phyloP scores from a whole-genome alignment of 2,329 filamentous ascomycete genomes.

The Xenosphaeropsis pyriputrescens region DNA sequence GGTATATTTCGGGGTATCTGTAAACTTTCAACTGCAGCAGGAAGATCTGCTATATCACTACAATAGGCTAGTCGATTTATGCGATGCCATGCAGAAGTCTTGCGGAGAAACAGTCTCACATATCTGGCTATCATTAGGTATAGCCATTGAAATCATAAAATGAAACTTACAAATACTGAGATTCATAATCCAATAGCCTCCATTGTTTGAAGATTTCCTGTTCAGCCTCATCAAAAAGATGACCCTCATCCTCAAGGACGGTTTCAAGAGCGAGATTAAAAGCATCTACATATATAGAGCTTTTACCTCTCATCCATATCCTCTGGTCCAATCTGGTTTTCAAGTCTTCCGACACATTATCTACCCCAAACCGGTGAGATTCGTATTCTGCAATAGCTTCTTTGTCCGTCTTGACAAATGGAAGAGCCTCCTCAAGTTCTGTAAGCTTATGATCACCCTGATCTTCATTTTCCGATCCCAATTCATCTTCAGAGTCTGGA shows the following conservation, averaged over 20 bases:
- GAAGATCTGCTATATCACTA: constrained; percentile 65
- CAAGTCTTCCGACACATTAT: constrained; percentile 22
- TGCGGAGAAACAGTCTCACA: constrained; percentile 82
- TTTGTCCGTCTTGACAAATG: constrained; percentile 48
- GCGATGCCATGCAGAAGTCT: constrained; percentile 84
- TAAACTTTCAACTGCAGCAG: constrained; percentile 47
- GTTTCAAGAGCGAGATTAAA: constrained; percentile 88
- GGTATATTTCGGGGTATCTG: constrained; percentile 45
- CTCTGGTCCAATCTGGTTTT: constrained; percentile 37
- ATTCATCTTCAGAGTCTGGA: constrained; percentile 21
- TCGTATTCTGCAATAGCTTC: constrained; percentile 73
- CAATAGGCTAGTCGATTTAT: constrained; percentile 65
- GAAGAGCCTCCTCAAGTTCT: constrained; percentile 58
- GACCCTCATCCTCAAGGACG: constrained; percentile 75
- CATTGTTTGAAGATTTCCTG: constrained; percentile 63
- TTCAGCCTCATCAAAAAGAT: constrained; percentile 76
- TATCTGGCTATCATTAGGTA: constrained; percentile 42
- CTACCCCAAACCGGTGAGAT: constrained; percentile 27
- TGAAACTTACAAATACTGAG: constrained; percentile 67
- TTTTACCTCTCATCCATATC: constrained; percentile 61
- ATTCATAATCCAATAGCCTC: constrained; percentile 61
- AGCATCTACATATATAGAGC: constrained; percentile 91
- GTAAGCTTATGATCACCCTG: constrained; percentile 30
- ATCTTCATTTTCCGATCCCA: constrained; percentile 14
- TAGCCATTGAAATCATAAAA: background rate